phyloP scores from a whole-genome alignment of 2,329 filamentous ascomycete species.

The Claviceps sp. region DNA sequence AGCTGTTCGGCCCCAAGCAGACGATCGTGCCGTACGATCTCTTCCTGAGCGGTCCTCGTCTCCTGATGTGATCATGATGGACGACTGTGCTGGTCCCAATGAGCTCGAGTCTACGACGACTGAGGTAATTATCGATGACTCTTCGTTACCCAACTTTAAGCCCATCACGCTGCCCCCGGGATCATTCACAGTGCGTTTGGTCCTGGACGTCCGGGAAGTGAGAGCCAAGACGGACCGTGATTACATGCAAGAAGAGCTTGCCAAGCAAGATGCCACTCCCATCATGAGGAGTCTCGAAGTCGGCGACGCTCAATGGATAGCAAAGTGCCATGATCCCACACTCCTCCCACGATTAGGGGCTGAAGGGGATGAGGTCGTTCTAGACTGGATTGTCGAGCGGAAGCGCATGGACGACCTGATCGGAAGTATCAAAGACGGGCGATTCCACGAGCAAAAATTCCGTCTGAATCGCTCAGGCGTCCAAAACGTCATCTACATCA shows the following conservation, averaged over 20 bases:
- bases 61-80: constrained; percentile 2
- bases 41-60: constrained; percentile 9
- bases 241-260: constrained; percentile 61
- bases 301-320: constrained; percentile 69
- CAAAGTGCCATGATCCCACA: constrained; percentile 49
- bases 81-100: not conserved
- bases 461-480: constrained; percentile 58
- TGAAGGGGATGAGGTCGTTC: constrained; percentile 55
- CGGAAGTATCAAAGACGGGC: constrained; percentile 68
- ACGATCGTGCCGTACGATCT: not conserved
- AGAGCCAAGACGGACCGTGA: constrained; percentile 59
- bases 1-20: not conserved
- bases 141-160: constrained; percentile 31
- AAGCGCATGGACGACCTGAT: constrained; percentile 71
- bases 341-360: constrained; percentile 42
- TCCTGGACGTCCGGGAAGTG: constrained; percentile 65
- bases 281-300: constrained; percentile 57
- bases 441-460: constrained; percentile 78
- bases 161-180: constrained; percentile 50
- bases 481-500: constrained; percentile 64
- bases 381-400: constrained; percentile 71
- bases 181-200: constrained; percentile 56
- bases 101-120: constrained; percentile 6
- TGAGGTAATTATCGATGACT: constrained; percentile 6
- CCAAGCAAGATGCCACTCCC: constrained; percentile 49